Conservation (phyloP, 345 rosid genomes). For the Ricinus communis region DNA sequence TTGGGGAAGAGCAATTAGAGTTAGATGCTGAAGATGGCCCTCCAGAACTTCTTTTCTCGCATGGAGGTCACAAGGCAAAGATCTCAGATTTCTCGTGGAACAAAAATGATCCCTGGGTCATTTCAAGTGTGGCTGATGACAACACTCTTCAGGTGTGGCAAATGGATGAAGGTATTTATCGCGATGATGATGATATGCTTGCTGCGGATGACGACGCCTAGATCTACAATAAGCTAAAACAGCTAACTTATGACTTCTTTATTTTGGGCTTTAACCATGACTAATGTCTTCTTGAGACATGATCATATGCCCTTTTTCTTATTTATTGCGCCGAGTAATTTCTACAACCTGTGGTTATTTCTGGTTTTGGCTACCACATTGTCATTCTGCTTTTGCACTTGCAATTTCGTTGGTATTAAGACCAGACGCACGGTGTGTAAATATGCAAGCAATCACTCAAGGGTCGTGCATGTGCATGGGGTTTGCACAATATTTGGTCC, state of each 20-base stretch:
- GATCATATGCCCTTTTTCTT: neutral
- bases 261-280: neutral
- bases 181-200: conserved; percentile 33
- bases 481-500: no score
- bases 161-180: conserved; percentile 74
- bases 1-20: conserved; percentile 80
- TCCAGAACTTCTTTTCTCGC: conserved; percentile 79
- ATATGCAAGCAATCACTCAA: no score
- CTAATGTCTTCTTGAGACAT: neutral
- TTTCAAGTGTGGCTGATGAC: conserved; percentile 80
- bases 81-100: conserved; percentile 88
- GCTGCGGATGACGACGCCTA: conserved; percentile 17
- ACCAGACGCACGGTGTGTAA: no score
- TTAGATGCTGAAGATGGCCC: conserved; percentile 84
- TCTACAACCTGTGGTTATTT: neutral
- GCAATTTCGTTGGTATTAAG: no score
- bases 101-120: conserved; percentile 66
- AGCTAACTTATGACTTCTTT: no score
- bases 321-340: neutral
- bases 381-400: no score
- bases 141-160: conserved; percentile 76
- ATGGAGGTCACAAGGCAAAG: conserved; percentile 81
- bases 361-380: neutral
- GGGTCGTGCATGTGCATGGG: no score
- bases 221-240: neutral